Conservation (phyloP, 768 basidiomycete genomes). For the Leccinum arenicola region DNA sequence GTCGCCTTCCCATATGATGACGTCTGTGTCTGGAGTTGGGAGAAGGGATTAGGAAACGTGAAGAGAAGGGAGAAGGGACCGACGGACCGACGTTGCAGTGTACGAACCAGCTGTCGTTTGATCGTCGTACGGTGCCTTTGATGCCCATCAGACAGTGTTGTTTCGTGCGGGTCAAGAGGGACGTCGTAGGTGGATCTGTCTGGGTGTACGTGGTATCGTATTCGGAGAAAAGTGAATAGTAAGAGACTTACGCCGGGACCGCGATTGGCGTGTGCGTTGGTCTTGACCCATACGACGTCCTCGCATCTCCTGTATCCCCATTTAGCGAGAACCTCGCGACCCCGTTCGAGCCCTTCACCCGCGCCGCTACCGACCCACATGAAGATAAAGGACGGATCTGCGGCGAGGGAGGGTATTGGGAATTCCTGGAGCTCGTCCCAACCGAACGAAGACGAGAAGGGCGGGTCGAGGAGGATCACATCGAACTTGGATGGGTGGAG, state of each 20-base stretch:
- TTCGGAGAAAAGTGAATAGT: neutral
- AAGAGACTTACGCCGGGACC: constrained; percentile 64
- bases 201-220: constrained; percentile 24
- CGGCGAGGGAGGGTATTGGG: constrained; percentile 77
- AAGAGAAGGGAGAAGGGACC: neutral
- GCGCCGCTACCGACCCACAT: constrained; percentile 95
- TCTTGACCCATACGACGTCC: constrained; percentile 98
- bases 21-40: constrained; percentile 77
- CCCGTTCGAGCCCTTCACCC: constrained; percentile 86
- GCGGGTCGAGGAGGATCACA: constrained; percentile 87
- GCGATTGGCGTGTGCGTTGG: constrained; percentile 68
- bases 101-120: constrained; percentile 94
- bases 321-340: constrained; percentile 83
- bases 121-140: constrained; percentile 91
- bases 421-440: constrained; percentile 84
- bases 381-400: constrained; percentile 92
- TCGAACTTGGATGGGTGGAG: constrained; percentile 79
- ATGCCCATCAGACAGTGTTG: constrained; percentile 98
- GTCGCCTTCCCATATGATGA: constrained; percentile 96
- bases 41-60: neutral
- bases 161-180: constrained; percentile 85
- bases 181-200: constrained; percentile 85
- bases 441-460: constrained; percentile 80
- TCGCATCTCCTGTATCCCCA: constrained; percentile 96
- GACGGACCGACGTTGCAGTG: constrained; percentile 93